Base-by-base conservation (phyloP, 331 rosid species). In the Saraca asoca region DNA sequence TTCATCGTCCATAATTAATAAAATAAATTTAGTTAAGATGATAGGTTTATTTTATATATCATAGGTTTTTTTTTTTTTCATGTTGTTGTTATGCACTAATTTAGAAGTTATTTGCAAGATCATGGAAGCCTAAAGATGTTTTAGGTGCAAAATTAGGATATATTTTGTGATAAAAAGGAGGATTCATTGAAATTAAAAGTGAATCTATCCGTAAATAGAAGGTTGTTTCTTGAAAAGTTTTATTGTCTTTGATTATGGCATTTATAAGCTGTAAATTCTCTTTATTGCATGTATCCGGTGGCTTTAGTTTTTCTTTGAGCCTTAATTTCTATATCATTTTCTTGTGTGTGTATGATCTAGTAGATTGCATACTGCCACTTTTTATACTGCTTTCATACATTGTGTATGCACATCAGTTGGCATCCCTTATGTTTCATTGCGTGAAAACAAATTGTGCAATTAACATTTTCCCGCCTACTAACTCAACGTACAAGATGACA, bases 221-320 rank as follows among this genome's bases (percentile, higher is more conserved):
- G 13, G 13, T 7, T 24, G 51, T 65, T 51, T 55, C 38, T 69
- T 55, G 6, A 1, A 37, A 72, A 72, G 34, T 62, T 74, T 72
- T 59, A 55, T 11, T 67, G 64, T 70, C 56, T 42, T 69, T 62
- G 63, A 68, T 44, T 51, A 55, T 80, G 78, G 56, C 63, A 66
- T 53, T 68, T 66, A 42, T 12, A 76, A 76, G 37, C 31, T 76
- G 81, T 68, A 76, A 58, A 80, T 71, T 44, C 73, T 38, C 66
- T 71, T 71, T 71, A 34, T 78, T 66, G 61, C 71, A 60, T 79
- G 58, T 55, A 20, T 24, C 34, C 35, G 57, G 70, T 77, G 66
- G 37, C 70, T 61, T 71, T 71, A n/a, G 54, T 51, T 76, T 76
- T 64, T 9, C 24, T 70, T 64, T 64, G 55, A 55, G 35, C 45